A percentile compares a stretch with the other conserved stretches of the same genome.
These are phyloP conservation scores for Wickerhamomyces alni DNA, from an alignment of 805 yeast species.

Conservation along the genomic window DNA sequence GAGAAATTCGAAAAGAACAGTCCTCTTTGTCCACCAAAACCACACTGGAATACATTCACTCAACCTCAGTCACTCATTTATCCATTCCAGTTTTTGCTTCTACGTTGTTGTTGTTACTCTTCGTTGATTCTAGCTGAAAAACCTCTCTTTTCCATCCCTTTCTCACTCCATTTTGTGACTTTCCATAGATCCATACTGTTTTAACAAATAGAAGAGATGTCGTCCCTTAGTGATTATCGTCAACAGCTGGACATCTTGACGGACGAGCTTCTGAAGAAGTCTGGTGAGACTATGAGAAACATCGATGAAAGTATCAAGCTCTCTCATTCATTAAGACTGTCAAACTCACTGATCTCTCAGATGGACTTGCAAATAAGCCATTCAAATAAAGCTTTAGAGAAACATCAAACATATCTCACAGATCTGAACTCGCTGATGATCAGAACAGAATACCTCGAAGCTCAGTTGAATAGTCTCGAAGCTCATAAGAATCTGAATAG, in stretches of 20 bases:
- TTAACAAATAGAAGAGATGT: too few relatives aligned
- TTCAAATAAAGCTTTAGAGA: slow-evolving; percentile 16
- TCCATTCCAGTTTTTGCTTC: too few relatives aligned
- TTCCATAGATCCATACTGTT: background rate
- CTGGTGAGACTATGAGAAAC: slow-evolving; percentile 12
- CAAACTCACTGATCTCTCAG: slow-evolving; percentile 11
- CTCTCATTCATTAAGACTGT: slow-evolving; percentile 15
- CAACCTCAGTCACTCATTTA: background rate
- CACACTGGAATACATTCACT: too few relatives aligned
- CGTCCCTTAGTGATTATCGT: slow-evolving; percentile 1
- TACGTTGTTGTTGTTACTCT: too few relatives aligned
- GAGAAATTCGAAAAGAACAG: too few relatives aligned
- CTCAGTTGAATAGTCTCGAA: slow-evolving; percentile 23
- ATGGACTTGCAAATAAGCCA: slow-evolving; percentile 18
- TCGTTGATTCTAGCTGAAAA: too few relatives aligned
- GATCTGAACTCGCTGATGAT: slow-evolving; percentile 23
- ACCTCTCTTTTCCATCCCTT: too few relatives aligned
- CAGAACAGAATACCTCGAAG: slow-evolving; percentile 26
- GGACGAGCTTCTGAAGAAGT: slow-evolving; percentile 14
- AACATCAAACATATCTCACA: slow-evolving; percentile 24
- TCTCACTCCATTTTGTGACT: too few relatives aligned
- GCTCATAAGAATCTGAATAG: slow-evolving; percentile 13
- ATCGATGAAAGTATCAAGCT: slow-evolving; percentile 20
- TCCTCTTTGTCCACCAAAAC: too few relatives aligned
- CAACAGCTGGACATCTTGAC: slow-evolving; percentile 18